phyloP scores from a whole-genome alignment of 164 flowering plant genomes.

The Platanus orientalis region DNA sequence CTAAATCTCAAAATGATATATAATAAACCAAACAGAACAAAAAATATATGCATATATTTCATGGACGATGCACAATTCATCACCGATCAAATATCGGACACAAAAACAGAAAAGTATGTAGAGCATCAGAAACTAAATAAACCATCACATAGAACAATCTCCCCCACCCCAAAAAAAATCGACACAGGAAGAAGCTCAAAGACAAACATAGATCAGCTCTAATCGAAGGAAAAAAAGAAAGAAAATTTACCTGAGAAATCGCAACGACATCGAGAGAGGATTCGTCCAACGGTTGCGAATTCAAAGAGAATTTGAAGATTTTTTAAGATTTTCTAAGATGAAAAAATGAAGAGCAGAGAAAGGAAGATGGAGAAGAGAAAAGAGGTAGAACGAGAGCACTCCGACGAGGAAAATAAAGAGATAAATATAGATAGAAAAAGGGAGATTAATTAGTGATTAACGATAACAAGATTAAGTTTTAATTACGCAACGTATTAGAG shows the following conservation, averaged over 20 bases:
- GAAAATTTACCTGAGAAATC: conserved; percentile 12
- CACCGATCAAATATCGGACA: not conserved
- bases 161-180: no score
- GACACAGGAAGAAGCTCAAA: not conserved
- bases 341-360: not conserved
- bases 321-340: not conserved
- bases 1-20: not conserved
- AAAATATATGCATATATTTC: no score
- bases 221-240: not conserved
- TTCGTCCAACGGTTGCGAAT: not conserved
- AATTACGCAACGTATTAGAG: no score
- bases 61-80: no score
- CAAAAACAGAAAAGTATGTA: not conserved
- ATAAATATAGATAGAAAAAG: no score
- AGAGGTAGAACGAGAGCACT: not conserved
- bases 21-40: not conserved
- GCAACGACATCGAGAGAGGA: conserved; percentile 6
- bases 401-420: no score
- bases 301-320: not conserved
- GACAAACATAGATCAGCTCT: not conserved
- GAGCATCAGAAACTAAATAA: not conserved
- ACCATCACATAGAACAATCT: not conserved
- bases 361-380: not conserved
- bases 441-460: no score
- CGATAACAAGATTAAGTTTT: no score